These are phyloP conservation scores for Kodamaea fukazawae DNA, from an alignment of 805 yeast species.

Conservation along the genomic window DNA sequence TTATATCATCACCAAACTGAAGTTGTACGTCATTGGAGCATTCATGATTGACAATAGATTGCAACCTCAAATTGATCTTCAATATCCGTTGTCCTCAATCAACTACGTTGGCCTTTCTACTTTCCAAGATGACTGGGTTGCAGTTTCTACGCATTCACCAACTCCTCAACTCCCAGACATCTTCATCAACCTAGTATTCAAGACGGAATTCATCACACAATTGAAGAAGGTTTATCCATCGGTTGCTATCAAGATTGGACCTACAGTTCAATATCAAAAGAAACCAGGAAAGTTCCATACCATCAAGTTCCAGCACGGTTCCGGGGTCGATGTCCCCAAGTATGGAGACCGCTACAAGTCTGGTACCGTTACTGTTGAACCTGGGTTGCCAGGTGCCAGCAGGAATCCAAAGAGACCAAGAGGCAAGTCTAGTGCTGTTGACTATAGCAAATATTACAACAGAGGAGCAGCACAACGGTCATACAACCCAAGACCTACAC, in stretches of 20 bases:
- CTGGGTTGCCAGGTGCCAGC: slow-evolving; percentile 74
- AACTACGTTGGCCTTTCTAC: slow-evolving; percentile 65
- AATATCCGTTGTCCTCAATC: slow-evolving; percentile 59
- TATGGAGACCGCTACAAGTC: slow-evolving; percentile 81
- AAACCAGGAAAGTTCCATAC: slow-evolving; percentile 82
- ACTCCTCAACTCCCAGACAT: slow-evolving; percentile 68
- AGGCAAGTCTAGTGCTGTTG: slow-evolving; percentile 41
- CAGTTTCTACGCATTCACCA: slow-evolving; percentile 50
- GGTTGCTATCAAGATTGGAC: slow-evolving; percentile 62
- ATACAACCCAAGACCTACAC: slow-evolving; percentile 9
- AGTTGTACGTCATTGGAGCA: slow-evolving; percentile 72
- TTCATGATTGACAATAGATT: slow-evolving; percentile 58
- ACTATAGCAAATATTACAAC: slow-evolving; percentile 42
- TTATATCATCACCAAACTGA: slow-evolving; percentile 61
- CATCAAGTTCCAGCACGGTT: slow-evolving; percentile 66
- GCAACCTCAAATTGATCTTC: slow-evolving; percentile 58
- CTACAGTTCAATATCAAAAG: slow-evolving; percentile 78
- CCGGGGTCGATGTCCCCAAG: slow-evolving; percentile 52
- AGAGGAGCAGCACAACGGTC: slow-evolving; percentile 20
- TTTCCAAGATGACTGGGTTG: slow-evolving; percentile 91
- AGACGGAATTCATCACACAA: slow-evolving; percentile 83
- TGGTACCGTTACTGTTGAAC: slow-evolving; percentile 75
- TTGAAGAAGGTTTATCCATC: slow-evolving; percentile 59
- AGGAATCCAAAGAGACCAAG: slow-evolving; percentile 74
- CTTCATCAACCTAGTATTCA: slow-evolving; percentile 75